Conservation (phyloP, 768 basidiomycete genomes). For the Trichaptum fuscoviolaceum region DNA sequence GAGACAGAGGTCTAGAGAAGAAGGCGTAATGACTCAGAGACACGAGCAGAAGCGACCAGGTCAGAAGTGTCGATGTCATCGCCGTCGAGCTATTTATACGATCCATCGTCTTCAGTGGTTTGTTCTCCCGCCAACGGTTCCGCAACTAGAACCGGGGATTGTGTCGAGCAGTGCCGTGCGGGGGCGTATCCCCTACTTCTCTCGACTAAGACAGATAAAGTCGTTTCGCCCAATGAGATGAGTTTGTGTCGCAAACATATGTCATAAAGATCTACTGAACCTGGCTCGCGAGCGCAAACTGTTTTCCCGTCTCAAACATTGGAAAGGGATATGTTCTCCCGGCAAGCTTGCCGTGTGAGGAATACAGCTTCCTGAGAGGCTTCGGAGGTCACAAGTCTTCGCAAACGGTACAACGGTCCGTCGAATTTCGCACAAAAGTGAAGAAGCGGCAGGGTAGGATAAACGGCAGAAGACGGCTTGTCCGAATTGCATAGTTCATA, state of each 20-base stretch:
- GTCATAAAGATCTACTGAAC: background rate
- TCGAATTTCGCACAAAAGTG: background rate
- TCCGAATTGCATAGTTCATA: background rate
- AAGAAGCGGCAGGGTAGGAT: background rate
- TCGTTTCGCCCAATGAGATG: background rate
- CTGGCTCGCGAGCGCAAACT: background rate
- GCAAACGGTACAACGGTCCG: background rate
- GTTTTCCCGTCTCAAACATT: background rate
- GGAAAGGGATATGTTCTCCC: background rate
- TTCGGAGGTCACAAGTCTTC: background rate
- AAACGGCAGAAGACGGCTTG: background rate
- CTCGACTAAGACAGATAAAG: background rate
- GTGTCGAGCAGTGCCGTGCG: background rate
- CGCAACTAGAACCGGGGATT: background rate
- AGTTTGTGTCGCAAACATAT: background rate
- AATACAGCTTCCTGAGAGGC: background rate
- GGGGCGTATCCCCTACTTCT: background rate
- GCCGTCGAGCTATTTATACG: background rate
- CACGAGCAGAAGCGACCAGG: background rate
- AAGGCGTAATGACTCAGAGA: background rate
- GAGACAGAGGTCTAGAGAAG: background rate
- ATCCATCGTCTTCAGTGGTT: background rate
- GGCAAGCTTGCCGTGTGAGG: background rate
- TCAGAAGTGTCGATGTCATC: background rate
- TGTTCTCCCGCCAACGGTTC: background rate